These are phyloP conservation scores for Crataegus laevigata DNA, from an alignment of 306 rosid genomes.

Conservation along the genomic window DNA sequence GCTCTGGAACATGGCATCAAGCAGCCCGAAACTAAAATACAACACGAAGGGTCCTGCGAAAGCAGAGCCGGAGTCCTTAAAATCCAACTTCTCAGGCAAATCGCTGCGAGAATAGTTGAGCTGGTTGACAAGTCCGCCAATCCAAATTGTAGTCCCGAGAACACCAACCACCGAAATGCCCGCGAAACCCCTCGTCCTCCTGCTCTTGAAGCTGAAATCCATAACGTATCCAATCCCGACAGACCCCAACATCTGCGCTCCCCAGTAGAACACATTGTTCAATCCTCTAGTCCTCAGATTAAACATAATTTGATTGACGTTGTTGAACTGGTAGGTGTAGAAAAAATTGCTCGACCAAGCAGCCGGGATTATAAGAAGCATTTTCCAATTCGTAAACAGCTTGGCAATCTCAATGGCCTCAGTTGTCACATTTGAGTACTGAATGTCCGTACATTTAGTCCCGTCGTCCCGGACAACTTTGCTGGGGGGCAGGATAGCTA, in stretches of 20 bases:
- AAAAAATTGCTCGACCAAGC: constrained; percentile 85
- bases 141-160: constrained; percentile 64
- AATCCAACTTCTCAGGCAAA: constrained; percentile 40
- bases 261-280: constrained; percentile 83
- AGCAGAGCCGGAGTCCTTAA: constrained; percentile 43
- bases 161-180: constrained; percentile 55
- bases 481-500: constrained; percentile 52
- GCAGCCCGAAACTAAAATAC: constrained; percentile 71
- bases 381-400: constrained; percentile 64
- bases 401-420: constrained; percentile 49
- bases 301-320: constrained; percentile 55
- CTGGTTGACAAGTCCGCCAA: constrained; percentile 79
- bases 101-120: constrained; percentile 19
- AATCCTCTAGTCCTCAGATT: constrained; percentile 87
- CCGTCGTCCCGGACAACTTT: constrained; percentile 75
- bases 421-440: constrained; percentile 46
- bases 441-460: constrained; percentile 44
- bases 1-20: constrained; percentile 91
- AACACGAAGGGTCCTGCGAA: constrained; percentile 77
- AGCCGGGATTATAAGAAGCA: constrained; percentile 73
- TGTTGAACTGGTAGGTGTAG: constrained; percentile 79
- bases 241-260: constrained; percentile 90
- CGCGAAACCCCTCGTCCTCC: constrained; percentile 60
- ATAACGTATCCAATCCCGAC: constrained; percentile 63
- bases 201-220: constrained; percentile 79